Evolutionary conservation across 306 rosid genomes (phyloP).

Genomic region (Pterocarpus macrocarpus): DNA sequence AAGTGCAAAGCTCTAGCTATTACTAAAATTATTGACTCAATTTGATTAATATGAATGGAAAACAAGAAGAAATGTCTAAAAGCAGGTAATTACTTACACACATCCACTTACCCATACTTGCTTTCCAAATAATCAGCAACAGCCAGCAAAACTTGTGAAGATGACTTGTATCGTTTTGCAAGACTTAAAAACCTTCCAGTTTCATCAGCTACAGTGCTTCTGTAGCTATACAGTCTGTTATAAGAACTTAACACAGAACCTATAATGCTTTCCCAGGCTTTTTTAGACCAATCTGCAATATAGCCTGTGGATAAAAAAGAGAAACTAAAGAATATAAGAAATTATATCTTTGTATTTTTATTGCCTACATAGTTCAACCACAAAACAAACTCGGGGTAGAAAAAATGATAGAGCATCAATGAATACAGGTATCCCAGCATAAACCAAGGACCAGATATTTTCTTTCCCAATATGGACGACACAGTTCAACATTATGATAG

Average conservation of each 20-base stretch:
- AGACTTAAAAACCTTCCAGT: conserved; percentile 61
- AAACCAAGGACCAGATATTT: conserved; percentile 17
- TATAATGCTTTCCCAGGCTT: conserved; percentile 71
- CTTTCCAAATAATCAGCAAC: conserved; percentile 84
- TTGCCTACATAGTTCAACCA: conserved; percentile 10
- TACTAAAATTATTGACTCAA: conserved; percentile 1
- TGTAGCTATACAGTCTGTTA: conserved; percentile 49
- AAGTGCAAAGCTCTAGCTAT: conserved; percentile 6
- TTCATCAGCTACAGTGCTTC: conserved; percentile 51
- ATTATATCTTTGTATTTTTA: conserved; percentile 3
- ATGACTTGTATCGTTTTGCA: conserved; percentile 73
- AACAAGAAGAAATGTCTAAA: conserved; percentile 3
- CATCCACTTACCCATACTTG: conserved; percentile 68
- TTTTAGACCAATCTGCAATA: conserved; percentile 54
- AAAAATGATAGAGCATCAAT: conserved; percentile 36
- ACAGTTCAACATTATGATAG: conserved; percentile 22
- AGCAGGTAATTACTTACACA: conserved; percentile 19
- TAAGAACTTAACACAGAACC: conserved; percentile 73
- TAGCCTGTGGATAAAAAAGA: conserved; percentile 47
- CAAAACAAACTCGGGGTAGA: conserved; percentile 6
- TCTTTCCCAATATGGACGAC: neutral
- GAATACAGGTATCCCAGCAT: conserved; percentile 5
- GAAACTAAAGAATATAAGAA: conserved; percentile 5
- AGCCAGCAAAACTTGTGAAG: conserved; percentile 72
- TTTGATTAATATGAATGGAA: conserved; percentile 25